These are phyloP conservation scores for Prunus salicina DNA, from an alignment of 306 rosid genomes.

Conservation along the genomic window DNA sequence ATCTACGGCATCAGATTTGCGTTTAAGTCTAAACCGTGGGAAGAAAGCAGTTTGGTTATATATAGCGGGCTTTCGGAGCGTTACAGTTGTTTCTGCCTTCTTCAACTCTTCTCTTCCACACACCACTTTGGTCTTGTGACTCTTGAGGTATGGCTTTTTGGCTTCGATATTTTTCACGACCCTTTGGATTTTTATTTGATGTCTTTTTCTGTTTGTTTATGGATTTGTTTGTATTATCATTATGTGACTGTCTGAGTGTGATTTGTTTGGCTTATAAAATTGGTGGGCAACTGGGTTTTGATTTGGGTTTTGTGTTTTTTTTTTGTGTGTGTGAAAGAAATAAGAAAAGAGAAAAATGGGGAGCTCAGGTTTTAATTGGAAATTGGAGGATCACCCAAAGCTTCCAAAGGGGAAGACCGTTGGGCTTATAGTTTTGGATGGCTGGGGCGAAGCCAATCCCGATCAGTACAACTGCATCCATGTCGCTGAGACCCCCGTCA, in stretches of 20 bases:
- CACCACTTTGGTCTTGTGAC: neutral
- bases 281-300: neutral
- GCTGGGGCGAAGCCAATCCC: slow-evolving; percentile 91
- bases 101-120: neutral
- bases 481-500: slow-evolving; percentile 82
- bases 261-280: neutral
- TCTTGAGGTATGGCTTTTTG: neutral
- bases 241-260: neutral
- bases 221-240: neutral
- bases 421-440: slow-evolving; percentile 82
- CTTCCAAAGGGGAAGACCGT: slow-evolving; percentile 85
- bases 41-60: neutral
- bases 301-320: neutral
- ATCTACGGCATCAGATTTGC: slow-evolving; percentile 5
- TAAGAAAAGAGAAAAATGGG: slow-evolving; percentile 42
- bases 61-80: neutral
- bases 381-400: slow-evolving; percentile 88
- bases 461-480: slow-evolving; percentile 83
- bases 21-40: neutral
- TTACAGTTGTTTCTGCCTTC: neutral
- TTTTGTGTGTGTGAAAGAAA: neutral
- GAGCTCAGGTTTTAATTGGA: slow-evolving; percentile 64
- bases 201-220: neutral
- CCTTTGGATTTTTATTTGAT: neutral
- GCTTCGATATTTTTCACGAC: neutral